phyloP scores from a whole-genome alignment of 768 basidiomycete genomes.

The Auriculariales sp. region DNA sequence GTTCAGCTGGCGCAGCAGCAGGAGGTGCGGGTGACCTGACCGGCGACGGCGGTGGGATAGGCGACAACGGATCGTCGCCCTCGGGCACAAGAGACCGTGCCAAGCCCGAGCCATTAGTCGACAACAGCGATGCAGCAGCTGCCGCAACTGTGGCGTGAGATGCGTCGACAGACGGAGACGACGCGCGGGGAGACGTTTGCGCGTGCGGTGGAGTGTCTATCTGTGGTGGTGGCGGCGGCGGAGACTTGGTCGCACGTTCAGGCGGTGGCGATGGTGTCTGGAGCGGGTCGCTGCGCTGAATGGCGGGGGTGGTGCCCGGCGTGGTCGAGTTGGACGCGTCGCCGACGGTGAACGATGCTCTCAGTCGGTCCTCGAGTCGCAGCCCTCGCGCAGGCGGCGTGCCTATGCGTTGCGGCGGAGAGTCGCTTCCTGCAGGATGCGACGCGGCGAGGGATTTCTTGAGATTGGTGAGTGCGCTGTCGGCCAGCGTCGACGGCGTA shows the following conservation, averaged over 20 bases:
- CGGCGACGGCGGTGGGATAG: neutral
- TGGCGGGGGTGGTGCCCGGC: conserved; percentile 15
- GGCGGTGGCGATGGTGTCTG: too few relatives aligned
- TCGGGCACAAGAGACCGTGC: neutral
- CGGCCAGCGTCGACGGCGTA: conserved; percentile 42
- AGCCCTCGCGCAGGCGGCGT: conserved; percentile 27
- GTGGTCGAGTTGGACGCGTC: conserved; percentile 36
- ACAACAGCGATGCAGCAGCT: neutral
- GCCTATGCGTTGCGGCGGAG: conserved; percentile 12
- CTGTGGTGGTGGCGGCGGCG: conserved; percentile 8
- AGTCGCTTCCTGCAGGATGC: conserved; percentile 6
- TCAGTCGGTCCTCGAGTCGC: conserved; percentile 64
- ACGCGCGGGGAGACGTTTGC: too few relatives aligned
- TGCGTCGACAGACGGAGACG: too few relatives aligned
- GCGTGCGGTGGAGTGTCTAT: conserved; percentile 6
- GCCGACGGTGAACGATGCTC: conserved; percentile 44
- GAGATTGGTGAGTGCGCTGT: conserved; percentile 42
- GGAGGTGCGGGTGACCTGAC: neutral
- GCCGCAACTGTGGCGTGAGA: too few relatives aligned
- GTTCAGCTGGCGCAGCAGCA: neutral
- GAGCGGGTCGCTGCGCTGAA: neutral
- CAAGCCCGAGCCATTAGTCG: neutral
- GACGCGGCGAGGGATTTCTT: conserved; percentile 44
- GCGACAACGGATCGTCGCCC: neutral
- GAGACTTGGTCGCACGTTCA: conserved; percentile 1